phyloP scores from a whole-genome alignment of 495 filamentous ascomycete genomes.

The Mycothermus thermophilus region DNA sequence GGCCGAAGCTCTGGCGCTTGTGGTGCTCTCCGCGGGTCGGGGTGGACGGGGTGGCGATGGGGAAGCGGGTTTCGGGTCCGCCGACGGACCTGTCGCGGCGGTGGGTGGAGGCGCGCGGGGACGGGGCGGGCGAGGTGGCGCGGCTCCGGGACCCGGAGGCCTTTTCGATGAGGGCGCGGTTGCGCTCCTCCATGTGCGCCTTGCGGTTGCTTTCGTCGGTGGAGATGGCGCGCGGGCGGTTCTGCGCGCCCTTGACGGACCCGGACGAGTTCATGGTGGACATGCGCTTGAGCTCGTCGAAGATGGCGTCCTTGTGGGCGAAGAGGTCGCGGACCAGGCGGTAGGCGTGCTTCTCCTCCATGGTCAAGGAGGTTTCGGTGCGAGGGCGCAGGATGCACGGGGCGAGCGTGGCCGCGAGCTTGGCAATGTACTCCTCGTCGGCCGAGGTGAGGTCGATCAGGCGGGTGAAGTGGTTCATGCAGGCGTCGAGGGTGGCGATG shows the following conservation, averaged over 20 bases:
- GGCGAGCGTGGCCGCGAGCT: constrained; percentile 65
- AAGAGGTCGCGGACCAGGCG: constrained; percentile 89
- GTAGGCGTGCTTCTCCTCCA: constrained; percentile 88
- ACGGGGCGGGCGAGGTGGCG: constrained; percentile 59
- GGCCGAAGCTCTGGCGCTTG: constrained; percentile 19
- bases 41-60: constrained; percentile 53
- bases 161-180: constrained; percentile 63
- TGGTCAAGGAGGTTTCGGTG: constrained; percentile 72
- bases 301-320: constrained; percentile 84
- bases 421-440: constrained; percentile 69
- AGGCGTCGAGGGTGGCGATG: constrained; percentile 93
- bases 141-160: constrained; percentile 44
- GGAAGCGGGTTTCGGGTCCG: constrained; percentile 70
- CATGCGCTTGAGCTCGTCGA: constrained; percentile 89
- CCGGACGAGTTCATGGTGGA: constrained; percentile 48
- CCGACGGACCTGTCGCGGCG: constrained; percentile 74
- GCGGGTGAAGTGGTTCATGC: constrained; percentile 95
- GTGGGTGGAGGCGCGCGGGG: constrained; percentile 34
- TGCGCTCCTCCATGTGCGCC: constrained; percentile 82
- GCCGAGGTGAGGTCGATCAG: constrained; percentile 94
- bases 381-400: constrained; percentile 82
- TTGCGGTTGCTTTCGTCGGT: constrained; percentile 94
- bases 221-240: constrained; percentile 74
- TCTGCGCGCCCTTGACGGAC: constrained; percentile 29
- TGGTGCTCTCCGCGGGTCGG: constrained; percentile 33